Evolutionary conservation across 2,329 filamentous ascomycete genomes (phyloP).

Genomic region (Magnaporthiopsis rhizophila): DNA sequence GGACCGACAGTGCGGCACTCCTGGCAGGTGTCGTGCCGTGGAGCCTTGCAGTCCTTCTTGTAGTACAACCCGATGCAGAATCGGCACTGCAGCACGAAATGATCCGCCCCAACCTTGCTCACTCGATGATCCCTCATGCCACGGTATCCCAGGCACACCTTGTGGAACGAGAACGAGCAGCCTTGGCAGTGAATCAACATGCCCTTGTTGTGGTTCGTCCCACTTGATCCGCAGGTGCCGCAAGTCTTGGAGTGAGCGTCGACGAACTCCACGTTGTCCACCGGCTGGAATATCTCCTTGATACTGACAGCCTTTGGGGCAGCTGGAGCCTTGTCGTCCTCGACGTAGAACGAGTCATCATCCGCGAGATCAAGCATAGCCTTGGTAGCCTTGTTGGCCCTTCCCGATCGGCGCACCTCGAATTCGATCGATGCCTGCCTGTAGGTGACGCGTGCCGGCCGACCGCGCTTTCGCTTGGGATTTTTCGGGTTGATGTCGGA

Average conservation of each 20-base stretch:
- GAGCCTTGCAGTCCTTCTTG: constrained; percentile 62
- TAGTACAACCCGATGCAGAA: constrained; percentile 65
- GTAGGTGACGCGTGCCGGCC: neutral
- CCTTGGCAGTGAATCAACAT: constrained; percentile 83
- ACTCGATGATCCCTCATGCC: constrained; percentile 74
- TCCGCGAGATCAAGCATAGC: constrained; percentile 47
- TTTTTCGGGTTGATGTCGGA: constrained; percentile 18
- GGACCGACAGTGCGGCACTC: constrained; percentile 56
- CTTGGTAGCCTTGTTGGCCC: constrained; percentile 33
- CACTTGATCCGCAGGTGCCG: constrained; percentile 57
- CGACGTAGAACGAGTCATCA: constrained; percentile 46
- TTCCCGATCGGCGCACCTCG: constrained; percentile 41
- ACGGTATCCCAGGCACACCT: constrained; percentile 69
- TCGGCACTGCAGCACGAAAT: constrained; percentile 85
- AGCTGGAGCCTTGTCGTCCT: constrained; percentile 35
- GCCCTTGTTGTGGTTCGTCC: constrained; percentile 51
- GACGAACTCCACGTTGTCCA: constrained; percentile 59
- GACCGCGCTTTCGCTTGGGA: constrained; percentile 11
- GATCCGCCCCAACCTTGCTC: constrained; percentile 69
- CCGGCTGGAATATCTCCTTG: constrained; percentile 63
- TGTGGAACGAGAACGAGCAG: constrained; percentile 78
- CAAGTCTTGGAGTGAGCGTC: constrained; percentile 63
- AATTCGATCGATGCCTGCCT: constrained; percentile 39
- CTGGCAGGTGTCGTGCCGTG: constrained; percentile 65
- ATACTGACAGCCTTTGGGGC: constrained; percentile 54